Evolutionary conservation across 2,329 filamentous ascomycete species (phyloP).

Genomic region (Colletotrichum zoysiae): DNA sequence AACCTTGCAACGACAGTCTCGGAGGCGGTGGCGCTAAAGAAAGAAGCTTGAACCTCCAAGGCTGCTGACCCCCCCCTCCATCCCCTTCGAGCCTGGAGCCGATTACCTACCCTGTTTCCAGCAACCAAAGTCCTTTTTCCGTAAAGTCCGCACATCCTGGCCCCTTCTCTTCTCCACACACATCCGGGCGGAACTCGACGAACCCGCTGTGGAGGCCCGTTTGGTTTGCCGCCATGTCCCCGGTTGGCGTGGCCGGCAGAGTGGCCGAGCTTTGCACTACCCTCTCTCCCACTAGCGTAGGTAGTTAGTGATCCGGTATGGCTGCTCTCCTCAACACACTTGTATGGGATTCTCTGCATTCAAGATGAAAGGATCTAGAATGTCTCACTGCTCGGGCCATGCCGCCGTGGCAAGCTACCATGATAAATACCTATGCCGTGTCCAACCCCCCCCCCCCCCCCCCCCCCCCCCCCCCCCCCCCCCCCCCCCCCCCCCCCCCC

Average conservation of each 20-base stretch:
- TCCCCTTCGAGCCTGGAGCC: conserved; percentile 1
- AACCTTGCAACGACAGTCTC: conserved; percentile 9
- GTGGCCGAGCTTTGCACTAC: conserved; percentile 23
- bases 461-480: no score
- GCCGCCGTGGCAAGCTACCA: conserved; percentile 15
- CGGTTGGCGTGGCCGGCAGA: conserved; percentile 32
- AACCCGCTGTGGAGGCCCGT: conserved; percentile 40
- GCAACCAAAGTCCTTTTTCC: background rate
- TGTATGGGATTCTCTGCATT: conserved; percentile 10
- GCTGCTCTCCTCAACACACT: background rate
- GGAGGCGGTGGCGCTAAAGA: conserved; percentile 30
- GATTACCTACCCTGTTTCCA: conserved; percentile 16
- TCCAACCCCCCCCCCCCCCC: background rate
- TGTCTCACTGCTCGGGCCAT: conserved; percentile 29
- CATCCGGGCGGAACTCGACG: conserved; percentile 29
- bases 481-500: background rate
- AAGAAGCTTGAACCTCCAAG: conserved; percentile 36
- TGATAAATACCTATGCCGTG: background rate
- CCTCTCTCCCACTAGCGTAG: conserved; percentile 24
- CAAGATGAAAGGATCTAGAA: conserved; percentile 21
- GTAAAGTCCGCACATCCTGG: conserved; percentile 10
- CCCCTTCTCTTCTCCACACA: conserved; percentile 27
- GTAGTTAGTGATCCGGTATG: background rate
- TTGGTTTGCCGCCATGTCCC: conserved; percentile 35
- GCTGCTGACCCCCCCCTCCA: background rate